A percentile compares a stretch with the other conserved stretches of the same genome.
These are phyloP conservation scores for Perkinsus marinus DNA, from an alignment of 169 alveolate genomes.

Conservation along the genomic window DNA sequence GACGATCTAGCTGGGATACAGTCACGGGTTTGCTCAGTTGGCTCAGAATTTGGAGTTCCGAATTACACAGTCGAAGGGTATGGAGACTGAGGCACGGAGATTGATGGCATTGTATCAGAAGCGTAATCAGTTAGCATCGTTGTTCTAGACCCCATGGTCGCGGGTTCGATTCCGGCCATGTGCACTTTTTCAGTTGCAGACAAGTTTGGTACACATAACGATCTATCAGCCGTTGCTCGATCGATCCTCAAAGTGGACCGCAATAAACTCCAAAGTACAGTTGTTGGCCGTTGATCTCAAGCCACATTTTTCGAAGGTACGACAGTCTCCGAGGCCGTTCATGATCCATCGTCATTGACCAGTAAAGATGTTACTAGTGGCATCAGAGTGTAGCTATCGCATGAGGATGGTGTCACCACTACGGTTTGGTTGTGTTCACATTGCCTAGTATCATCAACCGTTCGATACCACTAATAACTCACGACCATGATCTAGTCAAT, in stretches of 20 bases:
- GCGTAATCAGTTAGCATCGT: too few species aligned
- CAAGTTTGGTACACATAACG: background rate
- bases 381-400: too few species aligned
- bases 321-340: background rate
- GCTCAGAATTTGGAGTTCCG: background rate
- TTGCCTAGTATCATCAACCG: background rate
- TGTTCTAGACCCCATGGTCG: background rate
- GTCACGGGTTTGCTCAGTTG: background rate
- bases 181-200: background rate
- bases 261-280: background rate
- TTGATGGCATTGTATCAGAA: background rate
- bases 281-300: background rate
- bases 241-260: background rate
- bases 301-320: background rate
- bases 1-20: background rate
- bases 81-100: background rate
- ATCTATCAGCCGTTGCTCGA: background rate
- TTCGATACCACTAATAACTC: background rate
- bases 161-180: background rate
- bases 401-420: background rate
- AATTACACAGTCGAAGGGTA: background rate
- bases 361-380: too few species aligned
- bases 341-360: background rate
- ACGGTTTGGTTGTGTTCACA: background rate
- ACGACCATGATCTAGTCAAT: too few species aligned